phyloP scores from a whole-genome alignment of 495 filamentous ascomycete genomes.

The Hypoxylon crocopeplum region DNA sequence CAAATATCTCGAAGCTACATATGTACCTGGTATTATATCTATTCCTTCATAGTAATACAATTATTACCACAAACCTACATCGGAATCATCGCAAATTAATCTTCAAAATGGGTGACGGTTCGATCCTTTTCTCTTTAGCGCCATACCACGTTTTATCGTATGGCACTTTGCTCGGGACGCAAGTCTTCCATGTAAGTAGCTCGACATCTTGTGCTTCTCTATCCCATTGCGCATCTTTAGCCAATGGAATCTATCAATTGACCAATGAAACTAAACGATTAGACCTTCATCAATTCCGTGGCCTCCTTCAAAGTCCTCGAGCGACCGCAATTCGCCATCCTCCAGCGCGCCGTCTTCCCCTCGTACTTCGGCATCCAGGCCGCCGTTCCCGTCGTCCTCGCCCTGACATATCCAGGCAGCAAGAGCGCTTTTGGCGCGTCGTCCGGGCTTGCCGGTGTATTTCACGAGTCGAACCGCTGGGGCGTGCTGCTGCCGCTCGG shows the following conservation, averaged over 20 bases:
- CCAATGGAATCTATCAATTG: neutral
- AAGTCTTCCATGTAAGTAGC: conserved; percentile 74
- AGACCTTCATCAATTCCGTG: conserved; percentile 82
- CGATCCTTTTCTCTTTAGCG: conserved; percentile 62
- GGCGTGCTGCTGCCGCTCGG: conserved; percentile 69
- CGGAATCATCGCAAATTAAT: too few relatives aligned
- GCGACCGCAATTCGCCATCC: conserved; percentile 76
- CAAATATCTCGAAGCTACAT: neutral
- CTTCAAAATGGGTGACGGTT: conserved; percentile 36
- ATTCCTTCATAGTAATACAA: neutral
- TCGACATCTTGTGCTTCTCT: neutral
- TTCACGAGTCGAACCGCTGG: conserved; percentile 62
- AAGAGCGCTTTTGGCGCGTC: conserved; percentile 40
- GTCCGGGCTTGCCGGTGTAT: conserved; percentile 60
- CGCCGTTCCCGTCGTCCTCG: conserved; percentile 70
- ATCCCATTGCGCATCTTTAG: neutral
- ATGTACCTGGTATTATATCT: neutral
- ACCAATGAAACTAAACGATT: conserved; percentile 1
- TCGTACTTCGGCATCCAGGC: conserved; percentile 86
- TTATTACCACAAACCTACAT: too few relatives aligned
- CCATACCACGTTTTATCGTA: conserved; percentile 86
- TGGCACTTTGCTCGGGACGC: conserved; percentile 77
- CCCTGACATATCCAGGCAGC: conserved; percentile 78
- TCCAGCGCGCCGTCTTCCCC: conserved; percentile 83
- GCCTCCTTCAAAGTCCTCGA: conserved; percentile 76